Evolutionary conservation across 768 basidiomycete species (phyloP), one percentile per base, ranked within the genome.

Genomic region (Macrolepiota fuliginosa): DNA sequence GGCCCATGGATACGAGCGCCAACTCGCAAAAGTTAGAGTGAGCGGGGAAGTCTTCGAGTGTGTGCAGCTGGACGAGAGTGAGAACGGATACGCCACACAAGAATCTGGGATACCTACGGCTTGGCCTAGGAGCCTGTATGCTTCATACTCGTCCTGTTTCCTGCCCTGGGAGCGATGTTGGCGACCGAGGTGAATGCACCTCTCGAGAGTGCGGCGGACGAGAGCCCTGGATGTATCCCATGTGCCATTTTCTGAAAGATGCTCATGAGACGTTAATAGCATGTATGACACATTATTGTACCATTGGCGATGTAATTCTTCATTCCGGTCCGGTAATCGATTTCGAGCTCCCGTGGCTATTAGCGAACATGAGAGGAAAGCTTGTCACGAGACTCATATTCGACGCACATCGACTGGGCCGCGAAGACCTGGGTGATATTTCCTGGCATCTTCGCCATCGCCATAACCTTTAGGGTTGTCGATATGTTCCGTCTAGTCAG

Each of bases 271-370:
- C 35, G 11, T 29, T 22, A 62, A 7, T n/a, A 40, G 25, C 45
- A 19, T 40, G 2, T 54, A 32, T 37, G 25, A 11, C 29, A 39
- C 13, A 22, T 24, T 1, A 7, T 46, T 67, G 11, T 62, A 84
- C 86, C 85, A 71, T 95, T 96, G 0, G 92, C 92, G 62, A 96
- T 95, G 72, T 92, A 93, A 66, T 95, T 98, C 79, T 96, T 96
- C 94, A 98, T 96, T 2, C 94, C 96, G 0, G 90, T 92, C 13
- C 80, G 76, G 0, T 83, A 85, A 71, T 98, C 96, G 6, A 98
- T 80, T 67, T 95, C 90, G 0, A 96, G 79, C 69, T 98, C 96
- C 37, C 81, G 76, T 0, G 90, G 90, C 87, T 91, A 62, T 37
- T 11, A 2, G 46, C 63, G 15, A 61, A 10, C 45, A 11, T 40